phyloP scores from a whole-genome alignment of 805 yeast species.

The Candida lessepsii region DNA sequence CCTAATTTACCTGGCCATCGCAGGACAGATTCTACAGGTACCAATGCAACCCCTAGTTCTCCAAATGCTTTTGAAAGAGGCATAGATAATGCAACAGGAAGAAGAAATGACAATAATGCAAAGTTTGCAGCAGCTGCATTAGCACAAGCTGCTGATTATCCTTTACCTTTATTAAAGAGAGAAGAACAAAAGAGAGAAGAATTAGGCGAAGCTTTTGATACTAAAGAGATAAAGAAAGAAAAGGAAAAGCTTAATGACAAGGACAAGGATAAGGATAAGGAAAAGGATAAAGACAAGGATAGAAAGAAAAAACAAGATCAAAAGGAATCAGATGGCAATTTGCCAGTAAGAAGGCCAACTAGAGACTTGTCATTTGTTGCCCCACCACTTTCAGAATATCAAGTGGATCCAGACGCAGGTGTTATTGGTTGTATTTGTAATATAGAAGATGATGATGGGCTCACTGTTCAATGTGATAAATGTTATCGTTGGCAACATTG shows the following conservation, averaged over 20 bases:
- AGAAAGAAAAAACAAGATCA: conserved; percentile 13
- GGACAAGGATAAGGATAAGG: conserved; percentile 7
- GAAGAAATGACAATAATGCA: conserved; percentile 46
- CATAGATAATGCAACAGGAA: conserved; percentile 32
- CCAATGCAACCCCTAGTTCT: background rate
- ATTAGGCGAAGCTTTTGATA: background rate
- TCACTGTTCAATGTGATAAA: conserved; percentile 90
- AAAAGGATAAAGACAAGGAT: conserved; percentile 7
- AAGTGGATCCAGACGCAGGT: conserved; percentile 80
- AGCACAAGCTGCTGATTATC: conserved; percentile 78
- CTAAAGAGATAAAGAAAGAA: background rate
- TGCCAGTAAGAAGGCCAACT: conserved; percentile 4
- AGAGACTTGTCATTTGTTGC: conserved; percentile 12
- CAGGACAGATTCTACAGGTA: conserved; percentile 24
- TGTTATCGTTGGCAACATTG: conserved; percentile 97
- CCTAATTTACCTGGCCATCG: conserved; percentile 17
- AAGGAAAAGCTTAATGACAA: conserved; percentile 9
- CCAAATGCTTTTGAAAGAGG: conserved; percentile 28
- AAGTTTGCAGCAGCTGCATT: conserved; percentile 80
- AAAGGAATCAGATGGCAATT: conserved; percentile 10
- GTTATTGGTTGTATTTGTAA: conserved; percentile 88
- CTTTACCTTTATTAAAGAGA: conserved; percentile 47
- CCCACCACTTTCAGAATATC: conserved; percentile 47
- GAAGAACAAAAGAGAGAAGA: conserved; percentile 1
- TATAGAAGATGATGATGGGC: conserved; percentile 85